phyloP scores from a whole-genome alignment of 73 alveolate species.

The Paramecium sexaurelia region DNA sequence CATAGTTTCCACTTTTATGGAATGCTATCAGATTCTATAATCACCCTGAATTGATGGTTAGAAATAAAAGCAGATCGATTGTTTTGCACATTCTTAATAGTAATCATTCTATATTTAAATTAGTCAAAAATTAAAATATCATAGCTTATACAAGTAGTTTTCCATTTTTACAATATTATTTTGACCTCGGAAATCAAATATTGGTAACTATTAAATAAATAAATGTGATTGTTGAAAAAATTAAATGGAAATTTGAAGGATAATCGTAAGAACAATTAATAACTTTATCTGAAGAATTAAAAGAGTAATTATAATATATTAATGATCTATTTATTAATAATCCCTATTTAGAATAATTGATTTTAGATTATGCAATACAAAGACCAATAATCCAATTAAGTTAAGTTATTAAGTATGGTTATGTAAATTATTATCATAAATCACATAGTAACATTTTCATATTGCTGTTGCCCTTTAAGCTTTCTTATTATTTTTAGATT shows the following conservation, averaged over 20 bases:
- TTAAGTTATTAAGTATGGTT: not conserved
- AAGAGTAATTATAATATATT: slow-evolving; percentile 4
- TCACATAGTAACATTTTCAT: not conserved
- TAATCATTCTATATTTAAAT: not conserved
- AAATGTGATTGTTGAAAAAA: not conserved
- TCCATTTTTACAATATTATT: slow-evolving; percentile 27
- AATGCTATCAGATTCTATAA: slow-evolving; percentile 24
- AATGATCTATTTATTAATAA: not conserved
- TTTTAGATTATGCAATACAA: not conserved
- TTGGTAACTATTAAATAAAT: not conserved
- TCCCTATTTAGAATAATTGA: not conserved
- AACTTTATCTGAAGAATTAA: not conserved
- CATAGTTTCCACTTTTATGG: slow-evolving; percentile 51
- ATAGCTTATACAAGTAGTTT: not conserved
- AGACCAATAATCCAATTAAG: not conserved
- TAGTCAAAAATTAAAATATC: not conserved
- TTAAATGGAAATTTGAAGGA: not conserved
- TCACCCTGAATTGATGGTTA: slow-evolving; percentile 31
- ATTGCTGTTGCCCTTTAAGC: slow-evolving; percentile 13
- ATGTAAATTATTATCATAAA: not conserved
- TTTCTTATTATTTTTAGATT: not conserved
- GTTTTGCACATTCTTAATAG: not conserved
- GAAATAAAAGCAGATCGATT: slow-evolving; percentile 21
- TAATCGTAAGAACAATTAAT: not conserved
- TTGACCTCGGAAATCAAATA: slow-evolving; percentile 4